Evolutionary conservation across 2,329 filamentous ascomycete species (phyloP).

Genomic region (Fusarium sp.): DNA sequence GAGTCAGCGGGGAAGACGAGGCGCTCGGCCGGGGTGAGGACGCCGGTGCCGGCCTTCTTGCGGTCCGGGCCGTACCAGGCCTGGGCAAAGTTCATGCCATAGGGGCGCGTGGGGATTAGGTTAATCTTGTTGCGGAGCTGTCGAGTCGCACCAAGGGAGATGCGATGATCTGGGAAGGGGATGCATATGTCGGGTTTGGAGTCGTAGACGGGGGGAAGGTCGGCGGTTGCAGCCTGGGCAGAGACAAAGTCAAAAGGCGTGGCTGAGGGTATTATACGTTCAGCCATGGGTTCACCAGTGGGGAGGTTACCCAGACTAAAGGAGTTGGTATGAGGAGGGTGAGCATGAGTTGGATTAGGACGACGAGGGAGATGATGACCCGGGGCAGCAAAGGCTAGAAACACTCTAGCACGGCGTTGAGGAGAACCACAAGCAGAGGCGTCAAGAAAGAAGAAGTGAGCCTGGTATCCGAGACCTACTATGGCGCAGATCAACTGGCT

Average conservation of each 20-base stretch:
- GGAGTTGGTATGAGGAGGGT: slow-evolving; percentile 54
- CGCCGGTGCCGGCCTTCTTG: slow-evolving; percentile 43
- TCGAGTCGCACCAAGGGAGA: slow-evolving; percentile 55
- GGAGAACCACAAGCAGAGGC: slow-evolving; percentile 76
- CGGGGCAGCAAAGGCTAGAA: slow-evolving; percentile 78
- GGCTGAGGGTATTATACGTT: slow-evolving; percentile 52
- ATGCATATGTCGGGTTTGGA: slow-evolving; percentile 72
- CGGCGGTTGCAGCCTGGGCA: slow-evolving; percentile 64
- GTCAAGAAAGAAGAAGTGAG: slow-evolving; percentile 75
- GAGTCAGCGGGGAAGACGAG: slow-evolving; percentile 53
- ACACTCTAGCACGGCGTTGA: slow-evolving; percentile 75
- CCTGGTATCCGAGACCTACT: slow-evolving; percentile 82
- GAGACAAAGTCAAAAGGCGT: slow-evolving; percentile 72
- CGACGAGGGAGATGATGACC: slow-evolving; percentile 66
- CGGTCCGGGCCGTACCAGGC: slow-evolving; percentile 54
- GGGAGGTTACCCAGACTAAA: slow-evolving; percentile 67
- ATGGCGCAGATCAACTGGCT: slow-evolving; percentile 79
- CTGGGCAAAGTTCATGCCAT: slow-evolving; percentile 63
- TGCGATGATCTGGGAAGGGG: slow-evolving; percentile 75
- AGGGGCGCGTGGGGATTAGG: slow-evolving; percentile 70
- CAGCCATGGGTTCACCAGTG: slow-evolving; percentile 71
- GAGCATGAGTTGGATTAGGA: slow-evolving; percentile 72
- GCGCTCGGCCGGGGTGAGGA: slow-evolving; percentile 54
- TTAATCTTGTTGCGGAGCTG: slow-evolving; percentile 60
- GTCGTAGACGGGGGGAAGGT: slow-evolving; percentile 74